Evolutionary conservation across 495 filamentous ascomycete species (phyloP), one percentile per base, ranked within the genome.

Genomic region (Aspergillus leporis): DNA sequence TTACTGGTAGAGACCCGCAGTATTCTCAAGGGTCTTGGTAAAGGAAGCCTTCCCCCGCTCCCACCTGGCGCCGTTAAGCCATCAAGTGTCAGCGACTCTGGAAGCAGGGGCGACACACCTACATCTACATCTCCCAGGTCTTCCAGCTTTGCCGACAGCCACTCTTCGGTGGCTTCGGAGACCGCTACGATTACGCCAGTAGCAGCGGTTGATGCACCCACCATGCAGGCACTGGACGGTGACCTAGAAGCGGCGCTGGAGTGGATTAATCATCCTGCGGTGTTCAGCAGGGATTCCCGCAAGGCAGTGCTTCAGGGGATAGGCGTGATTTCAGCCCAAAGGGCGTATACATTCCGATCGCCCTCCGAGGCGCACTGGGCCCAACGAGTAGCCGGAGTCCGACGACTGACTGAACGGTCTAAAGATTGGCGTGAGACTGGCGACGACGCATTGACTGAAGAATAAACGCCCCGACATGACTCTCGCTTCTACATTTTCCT

Each of bases 231-330:
- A 5, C 85, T 99, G 16, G 94, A 98, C 66, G 85, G 89, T 5
- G 94, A 98, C 66, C 82, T 99, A 9, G 90, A 97, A 68, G 80
- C 90, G 10, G 87, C 89, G n/a, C 79, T 99, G n/a, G 94, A 99
- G 71, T 99, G 94, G 94, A 98, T 99, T 70, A 91, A 88, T 65
- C 95, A 99, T 68, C 95, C 94, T 6, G 93, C 93, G 1, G 90
- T 98, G 8, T 99, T 99, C 64, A 85, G 87, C 23, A 86, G 94
- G n/a, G 94, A 99, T 71, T 92, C 90, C 34, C 84, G 94, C 64
- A 99, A 99, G 74, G 91, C 93, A 13, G 93, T 99, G 2, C 80
- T 99, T 16, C 95, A 99, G 69, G 90, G 91, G 25, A 98, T 99
- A 61, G 94, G 94, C 36, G 92, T 97, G 48, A 96, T 98, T 63